A percentile compares a stretch with the other conserved stretches of the same genome.
Conservation (phyloP, 352 stramenopile genomes). For the Blastocystis sp. region DNA sequence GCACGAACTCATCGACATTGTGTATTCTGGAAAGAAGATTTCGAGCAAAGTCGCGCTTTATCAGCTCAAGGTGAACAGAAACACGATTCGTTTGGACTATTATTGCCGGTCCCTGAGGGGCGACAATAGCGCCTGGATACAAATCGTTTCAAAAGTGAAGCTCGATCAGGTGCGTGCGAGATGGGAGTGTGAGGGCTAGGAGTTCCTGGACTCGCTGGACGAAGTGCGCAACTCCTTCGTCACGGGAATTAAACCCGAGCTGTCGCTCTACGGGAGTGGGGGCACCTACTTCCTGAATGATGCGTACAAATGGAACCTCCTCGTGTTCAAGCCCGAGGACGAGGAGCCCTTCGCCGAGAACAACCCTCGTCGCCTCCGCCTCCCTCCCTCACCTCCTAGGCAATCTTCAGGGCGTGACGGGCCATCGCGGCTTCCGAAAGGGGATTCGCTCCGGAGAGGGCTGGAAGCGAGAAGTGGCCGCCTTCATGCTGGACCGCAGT, state of each 20-base stretch:
- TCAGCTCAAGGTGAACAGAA: conserved; percentile 21
- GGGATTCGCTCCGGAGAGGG: conserved; percentile 88
- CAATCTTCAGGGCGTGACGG: conserved; percentile 58
- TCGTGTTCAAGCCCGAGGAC: conserved; percentile 95
- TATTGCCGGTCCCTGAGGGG: not conserved
- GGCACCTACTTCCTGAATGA: conserved; percentile 96
- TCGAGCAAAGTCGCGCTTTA: conserved; percentile 25
- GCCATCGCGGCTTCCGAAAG: conserved; percentile 66
- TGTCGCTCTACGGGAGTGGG: conserved; percentile 90
- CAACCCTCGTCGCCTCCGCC: conserved; percentile 89
- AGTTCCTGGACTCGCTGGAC: conserved; percentile 73
- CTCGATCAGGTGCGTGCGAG: not conserved
- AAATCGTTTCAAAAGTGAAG: not conserved
- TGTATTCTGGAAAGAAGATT: conserved; percentile 43
- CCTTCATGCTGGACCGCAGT: conserved; percentile 89
- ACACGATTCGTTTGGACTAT: conserved; percentile 24
- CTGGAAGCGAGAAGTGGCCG: conserved; percentile 91
- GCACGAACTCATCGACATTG: conserved; percentile 32
- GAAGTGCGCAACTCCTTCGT: conserved; percentile 82
- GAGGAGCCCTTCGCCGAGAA: conserved; percentile 95
- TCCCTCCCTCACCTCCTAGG: conserved; percentile 68
- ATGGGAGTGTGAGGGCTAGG: not conserved
- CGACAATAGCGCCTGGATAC: conserved; percentile 7
- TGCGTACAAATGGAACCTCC: conserved; percentile 84
- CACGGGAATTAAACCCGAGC: conserved; percentile 83